These are phyloP conservation scores for Pueraria montana DNA, from an alignment of 306 rosid genomes.

Conservation along the genomic window DNA sequence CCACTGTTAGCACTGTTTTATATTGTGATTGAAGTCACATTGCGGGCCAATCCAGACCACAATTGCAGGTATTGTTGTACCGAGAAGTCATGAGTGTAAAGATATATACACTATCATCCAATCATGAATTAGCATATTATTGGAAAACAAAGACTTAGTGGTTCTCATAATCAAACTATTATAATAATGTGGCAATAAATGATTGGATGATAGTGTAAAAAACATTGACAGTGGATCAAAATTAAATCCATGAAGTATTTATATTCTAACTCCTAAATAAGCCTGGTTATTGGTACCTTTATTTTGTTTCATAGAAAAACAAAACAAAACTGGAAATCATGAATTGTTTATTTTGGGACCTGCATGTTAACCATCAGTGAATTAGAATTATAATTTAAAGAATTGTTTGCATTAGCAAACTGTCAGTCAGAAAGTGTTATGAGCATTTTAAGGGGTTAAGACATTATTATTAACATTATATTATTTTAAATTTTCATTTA, in stretches of 20 bases:
- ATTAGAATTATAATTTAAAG: neutral
- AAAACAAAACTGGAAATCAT: neutral
- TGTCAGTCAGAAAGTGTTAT: neutral
- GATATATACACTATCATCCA: neutral
- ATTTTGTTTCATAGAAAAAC: neutral
- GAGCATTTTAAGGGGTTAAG: neutral
- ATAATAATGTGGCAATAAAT: neutral
- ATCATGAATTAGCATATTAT: neutral
- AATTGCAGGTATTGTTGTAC: neutral
- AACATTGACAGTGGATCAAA: neutral
- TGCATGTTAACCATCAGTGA: neutral
- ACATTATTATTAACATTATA: neutral
- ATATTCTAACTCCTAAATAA: neutral
- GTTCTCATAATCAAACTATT: neutral
- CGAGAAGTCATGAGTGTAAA: neutral
- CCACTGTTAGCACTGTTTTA: neutral
- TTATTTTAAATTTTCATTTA: neutral
- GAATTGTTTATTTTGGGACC: neutral
- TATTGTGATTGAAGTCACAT: neutral
- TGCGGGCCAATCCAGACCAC: neutral
- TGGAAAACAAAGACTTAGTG: neutral
- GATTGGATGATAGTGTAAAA: neutral
- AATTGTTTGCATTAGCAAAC: constrained; percentile 18
- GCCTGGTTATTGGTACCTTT: neutral
- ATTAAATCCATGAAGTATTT: neutral